These are phyloP conservation scores for Fragosphaeria purpurea DNA, from an alignment of 2,329 filamentous ascomycete genomes.

Conservation along the genomic window DNA sequence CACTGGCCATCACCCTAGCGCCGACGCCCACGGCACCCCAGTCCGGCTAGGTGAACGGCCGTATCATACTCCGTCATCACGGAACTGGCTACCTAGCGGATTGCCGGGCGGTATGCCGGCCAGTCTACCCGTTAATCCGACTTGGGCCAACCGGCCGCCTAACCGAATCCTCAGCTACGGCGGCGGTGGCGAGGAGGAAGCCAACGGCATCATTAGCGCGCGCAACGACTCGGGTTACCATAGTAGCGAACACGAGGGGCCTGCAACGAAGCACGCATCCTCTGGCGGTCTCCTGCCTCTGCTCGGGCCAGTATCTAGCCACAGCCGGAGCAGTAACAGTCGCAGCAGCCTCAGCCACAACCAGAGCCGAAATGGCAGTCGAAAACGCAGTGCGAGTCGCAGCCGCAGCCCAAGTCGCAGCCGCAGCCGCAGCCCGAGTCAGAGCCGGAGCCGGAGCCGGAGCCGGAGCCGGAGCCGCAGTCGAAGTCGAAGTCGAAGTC, in stretches of 20 bases:
- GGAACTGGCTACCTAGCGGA: neutral
- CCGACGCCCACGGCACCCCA: neutral
- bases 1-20: neutral
- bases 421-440: neutral
- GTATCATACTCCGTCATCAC: neutral
- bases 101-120: conserved; percentile 2
- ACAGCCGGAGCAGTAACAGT: neutral
- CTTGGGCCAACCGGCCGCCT: conserved; percentile 3
- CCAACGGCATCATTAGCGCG: neutral
- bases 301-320: neutral
- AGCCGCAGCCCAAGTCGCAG: neutral
- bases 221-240: neutral
- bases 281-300: conserved; percentile 4
- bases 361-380: neutral
- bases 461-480: neutral
- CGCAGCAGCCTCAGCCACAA: neutral
- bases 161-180: conserved; percentile 6
- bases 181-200: neutral
- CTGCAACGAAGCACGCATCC: neutral
- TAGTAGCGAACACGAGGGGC: neutral
- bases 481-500: conserved; percentile 1
- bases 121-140: conserved; percentile 2
- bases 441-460: neutral
- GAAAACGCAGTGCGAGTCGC: conserved; percentile 6
- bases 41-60: neutral